Percentiles rank a stretch among this genome's conserved stretches.
phyloP scores from a whole-genome alignment of 2,329 filamentous ascomycete genomes.

The Stromatinia cepivora region DNA sequence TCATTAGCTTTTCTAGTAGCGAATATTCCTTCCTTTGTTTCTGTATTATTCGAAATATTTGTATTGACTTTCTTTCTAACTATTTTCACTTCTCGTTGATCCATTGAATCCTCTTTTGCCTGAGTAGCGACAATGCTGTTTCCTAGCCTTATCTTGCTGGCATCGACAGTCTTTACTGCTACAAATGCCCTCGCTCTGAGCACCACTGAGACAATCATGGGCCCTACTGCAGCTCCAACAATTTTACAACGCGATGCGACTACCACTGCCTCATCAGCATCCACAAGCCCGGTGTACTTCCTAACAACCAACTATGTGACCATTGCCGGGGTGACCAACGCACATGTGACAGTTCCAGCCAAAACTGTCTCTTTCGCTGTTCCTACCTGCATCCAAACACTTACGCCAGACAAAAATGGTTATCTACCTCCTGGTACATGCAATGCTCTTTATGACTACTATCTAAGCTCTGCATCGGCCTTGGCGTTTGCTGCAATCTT shows the following conservation, averaged over 20 bases:
- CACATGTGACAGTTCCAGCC: slow-evolving; percentile 21
- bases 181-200: slow-evolving; percentile 1
- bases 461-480: slow-evolving; percentile 43
- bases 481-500: slow-evolving; percentile 43
- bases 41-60: neutral
- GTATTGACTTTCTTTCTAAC: neutral
- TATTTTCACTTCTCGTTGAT: neutral
- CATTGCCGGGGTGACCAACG: slow-evolving; percentile 22
- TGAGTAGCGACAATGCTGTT: neutral
- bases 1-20: neutral
- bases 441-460: slow-evolving; percentile 43
- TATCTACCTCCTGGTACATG: slow-evolving; percentile 42
- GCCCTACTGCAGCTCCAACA: neutral
- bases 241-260: neutral
- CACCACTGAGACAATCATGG: neutral
- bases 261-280: neutral
- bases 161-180: neutral
- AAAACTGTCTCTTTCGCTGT: slow-evolving; percentile 24
- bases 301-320: slow-evolving; percentile 23
- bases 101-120: neutral
- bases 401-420: slow-evolving; percentile 19
- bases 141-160: neutral
- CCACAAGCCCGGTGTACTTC: slow-evolving; percentile 18
- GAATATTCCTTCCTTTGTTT: neutral
- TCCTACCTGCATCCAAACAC: slow-evolving; percentile 22